phyloP scores from a whole-genome alignment of 225 moss, liverwort and hornwort species.

The Physcomitrium patens region DNA sequence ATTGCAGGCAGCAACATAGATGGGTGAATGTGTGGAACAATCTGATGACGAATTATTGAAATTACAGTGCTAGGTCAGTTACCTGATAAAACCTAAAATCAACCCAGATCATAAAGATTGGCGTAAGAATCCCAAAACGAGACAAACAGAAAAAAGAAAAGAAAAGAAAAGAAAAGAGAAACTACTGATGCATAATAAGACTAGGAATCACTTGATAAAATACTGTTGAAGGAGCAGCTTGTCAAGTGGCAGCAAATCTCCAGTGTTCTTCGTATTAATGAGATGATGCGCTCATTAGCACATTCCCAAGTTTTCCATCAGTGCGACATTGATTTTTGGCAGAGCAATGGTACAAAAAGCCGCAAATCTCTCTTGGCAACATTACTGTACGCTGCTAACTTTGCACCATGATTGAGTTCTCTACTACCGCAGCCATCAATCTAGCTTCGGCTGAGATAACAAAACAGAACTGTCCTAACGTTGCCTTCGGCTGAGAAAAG shows the following conservation, averaged over 20 bases:
- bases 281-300: conserved; percentile 7
- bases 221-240: neutral
- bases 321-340: conserved; percentile 8
- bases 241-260: neutral
- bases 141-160: too few species aligned
- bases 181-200: too few species aligned
- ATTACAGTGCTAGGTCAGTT: too few species aligned
- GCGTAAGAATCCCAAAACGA: too few species aligned
- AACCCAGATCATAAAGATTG: too few species aligned
- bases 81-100: too few species aligned
- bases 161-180: too few species aligned
- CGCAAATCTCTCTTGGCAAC: neutral
- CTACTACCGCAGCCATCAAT: conserved; percentile 9
- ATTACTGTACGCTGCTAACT: neutral
- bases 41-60: too few species aligned
- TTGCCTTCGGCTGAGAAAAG: conserved; percentile 43
- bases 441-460: conserved; percentile 8
- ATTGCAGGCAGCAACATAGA: too few species aligned
- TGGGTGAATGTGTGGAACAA: too few species aligned
- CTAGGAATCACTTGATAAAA: too few species aligned
- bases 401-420: conserved; percentile 17
- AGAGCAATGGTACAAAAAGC: conserved; percentile 20
- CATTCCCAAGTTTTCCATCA: conserved; percentile 18
- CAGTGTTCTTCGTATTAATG: neutral
- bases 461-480: conserved; percentile 27